Evolutionary conservation across 1,139 yeast genomes (phyloP), one percentile per base, ranked within the genome.

Genomic region (Candida mesenterica): DNA sequence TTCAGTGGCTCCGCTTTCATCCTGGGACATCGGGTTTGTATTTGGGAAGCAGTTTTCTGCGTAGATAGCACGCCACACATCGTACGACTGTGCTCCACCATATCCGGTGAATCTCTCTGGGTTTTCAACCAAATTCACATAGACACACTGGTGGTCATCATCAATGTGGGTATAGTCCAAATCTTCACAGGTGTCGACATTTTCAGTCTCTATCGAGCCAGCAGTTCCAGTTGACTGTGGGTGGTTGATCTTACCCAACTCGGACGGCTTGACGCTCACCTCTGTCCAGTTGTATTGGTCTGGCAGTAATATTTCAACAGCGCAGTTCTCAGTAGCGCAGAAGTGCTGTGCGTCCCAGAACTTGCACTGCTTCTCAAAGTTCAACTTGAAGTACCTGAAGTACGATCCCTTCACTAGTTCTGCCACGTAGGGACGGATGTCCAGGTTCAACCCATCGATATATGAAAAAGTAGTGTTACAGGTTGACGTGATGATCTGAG

Each of bases 91-190:
- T 36, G 82, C 77, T 23, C 98, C 98, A 30, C 90, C 85, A 56
- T 94, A 94, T 0, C 98, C 98, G 1, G 98, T 94, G 62, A 87
- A 94, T 52, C 98, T 72, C 61, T 94, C 99, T 1, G 96, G 97
- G 53, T 94, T 94, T 39, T 85, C 87, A 17, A 82, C 70, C 40
- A 94, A 72, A 52, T 90, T 88, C 18, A 92, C 95, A 52, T 83
- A 84, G 4, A 88, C 97, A 38, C 96, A 60, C 51, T 72, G 49
- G 57, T 58, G 68, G 41, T 62, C 83, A 41, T 78, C 85, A 44
- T 80, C 86, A 14, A 81, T 75, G 43, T 76, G 76, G 46, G 82
- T 75, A 52, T 78, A 79, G 57, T 77, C 80, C 43, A 68, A 75
- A 32, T 55, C 59, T 32, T 55, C 60, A 32, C 60, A 55, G 3